Conservation (phyloP, 1,284 basidiomycete genomes). For the Tilletia caries region DNA sequence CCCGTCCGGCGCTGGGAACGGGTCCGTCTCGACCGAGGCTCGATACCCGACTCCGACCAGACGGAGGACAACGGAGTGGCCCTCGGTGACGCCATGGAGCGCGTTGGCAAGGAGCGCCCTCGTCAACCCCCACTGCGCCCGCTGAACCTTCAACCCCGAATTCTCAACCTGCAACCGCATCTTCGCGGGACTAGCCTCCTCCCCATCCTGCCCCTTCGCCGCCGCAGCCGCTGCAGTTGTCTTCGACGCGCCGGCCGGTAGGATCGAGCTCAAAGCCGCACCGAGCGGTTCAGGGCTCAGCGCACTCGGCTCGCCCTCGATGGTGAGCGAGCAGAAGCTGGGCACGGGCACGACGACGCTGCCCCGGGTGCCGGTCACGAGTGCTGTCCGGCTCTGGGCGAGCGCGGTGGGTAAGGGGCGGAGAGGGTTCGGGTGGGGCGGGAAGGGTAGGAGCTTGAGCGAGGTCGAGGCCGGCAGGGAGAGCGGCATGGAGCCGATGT, state of each 20-base stretch:
- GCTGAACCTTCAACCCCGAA: conserved; percentile 69
- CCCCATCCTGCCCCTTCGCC: background rate
- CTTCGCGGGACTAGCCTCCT: conserved; percentile 13
- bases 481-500: conserved; percentile 44
- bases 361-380: conserved; percentile 44
- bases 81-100: conserved; percentile 80
- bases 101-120: conserved; percentile 85
- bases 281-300: conserved; percentile 15
- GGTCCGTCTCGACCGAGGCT: conserved; percentile 79
- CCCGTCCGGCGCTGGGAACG: conserved; percentile 51
- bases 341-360: conserved; percentile 43
- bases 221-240: background rate
- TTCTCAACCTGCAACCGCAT: conserved; percentile 66
- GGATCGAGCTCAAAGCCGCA: background rate
- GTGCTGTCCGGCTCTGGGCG: conserved; percentile 35
- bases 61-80: conserved; percentile 76
- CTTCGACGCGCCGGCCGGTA: background rate
- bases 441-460: conserved; percentile 37
- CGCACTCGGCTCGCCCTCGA: background rate
- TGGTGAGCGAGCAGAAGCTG: conserved; percentile 26
- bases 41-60: conserved; percentile 95
- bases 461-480: conserved; percentile 32
- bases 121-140: conserved; percentile 88
- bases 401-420: conserved; percentile 35
- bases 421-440: conserved; percentile 45